Evolutionary conservation across 495 filamentous ascomycete genomes (phyloP), one percentile per base, ranked within the genome.

Genomic region (Lentithecium fluviatile): DNA sequence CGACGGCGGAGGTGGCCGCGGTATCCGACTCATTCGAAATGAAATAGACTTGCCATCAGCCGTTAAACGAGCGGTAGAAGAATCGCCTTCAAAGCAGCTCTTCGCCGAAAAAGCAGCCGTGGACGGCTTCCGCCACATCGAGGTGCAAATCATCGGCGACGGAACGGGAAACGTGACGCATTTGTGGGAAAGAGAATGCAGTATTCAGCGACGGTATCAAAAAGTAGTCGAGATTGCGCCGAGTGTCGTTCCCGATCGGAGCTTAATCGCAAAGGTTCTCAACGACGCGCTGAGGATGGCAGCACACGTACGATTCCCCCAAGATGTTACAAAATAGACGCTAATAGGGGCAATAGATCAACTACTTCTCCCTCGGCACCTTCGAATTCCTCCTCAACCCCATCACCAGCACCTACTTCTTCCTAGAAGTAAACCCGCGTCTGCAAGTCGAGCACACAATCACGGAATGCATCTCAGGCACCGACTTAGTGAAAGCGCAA

Each of bases 401-500:
- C n/a, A 20, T 40, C 0, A 71, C 68, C 1, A 48, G 45, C 19
- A 62, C 71, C 26, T 74, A 68, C 60, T 76, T 56, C 64, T 76
- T 76, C 53, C 53, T 76, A 10, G 74, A 76, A 64, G 59, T 75
- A 45, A 76, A 76, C 47, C 74, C 74, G 1, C 62, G 74, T 11
- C 36, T 76, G 3, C 74, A 80, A 65, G 79, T 82, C 29, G 80
- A 82, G 58, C 80, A 82, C 52, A 81, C 77, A 19, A 77, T 83
- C 37, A 82, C 78, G 0, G 79, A 83, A 56, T 70, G 64, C 4
- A 70, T 75, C 8, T 71, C 65, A 17, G 56, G 52, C 20, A 47
- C 66, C 45, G 74, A 76, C 52, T 56, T 76, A 24, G 74, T 82
- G 1, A 77, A 76, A 65, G 72, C 70, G 4, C 83, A 86, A 56